Base-by-base conservation (phyloP, 75 land plant genomes). In the Pseudotsuga menziesii region DNA sequence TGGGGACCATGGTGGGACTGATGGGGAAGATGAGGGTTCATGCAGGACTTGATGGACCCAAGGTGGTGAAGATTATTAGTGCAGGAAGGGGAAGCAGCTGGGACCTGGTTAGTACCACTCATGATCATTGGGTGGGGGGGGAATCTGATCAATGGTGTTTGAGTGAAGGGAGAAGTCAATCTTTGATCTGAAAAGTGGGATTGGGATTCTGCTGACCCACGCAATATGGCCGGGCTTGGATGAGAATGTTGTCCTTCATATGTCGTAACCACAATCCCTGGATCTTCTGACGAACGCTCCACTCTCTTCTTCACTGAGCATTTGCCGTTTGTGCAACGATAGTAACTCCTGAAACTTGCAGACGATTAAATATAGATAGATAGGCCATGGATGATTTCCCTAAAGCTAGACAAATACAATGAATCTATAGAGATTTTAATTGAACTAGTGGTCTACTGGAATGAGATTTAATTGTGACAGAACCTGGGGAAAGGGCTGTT, bases 401-500 rank as follows among this genome's bases (percentile, higher is more conserved):
- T 44, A 44, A 44, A 44, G 52, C 52, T 7, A 6, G 52, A 44
- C 52, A 7, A 44, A 44, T 8, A 44, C 52, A 8, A 8, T 7
- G 8, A 8, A 44, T 44, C 11, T 44, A 7, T 44, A 44, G 7
- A 44, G 7, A 44, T 8, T 44, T 44, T 44, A 44, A 44, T 44
- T 44, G 52, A 44, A n/a, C n/a, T n/a, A 44, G 52, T 44, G 52
- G 52, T 44, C 52, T 44, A 44, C 36, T 35, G 3, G 36, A 35
- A 35, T 35, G 36, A 35, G 36, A 2, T 44, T 44, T 44, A 11
- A 44, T 6, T 44, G 52, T 44, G 52, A 44, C 52, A 8, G 52
- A 44, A 92, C 94, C 94, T 92, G 59, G 94, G 94, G 82, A 81
- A 88, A 66, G 94, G 92, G 78, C 94, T 92, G 80, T 88, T 92